These are phyloP conservation scores for Trichophyton simii DNA, from an alignment of 2,329 filamentous ascomycete genomes.

Conservation along the genomic window DNA sequence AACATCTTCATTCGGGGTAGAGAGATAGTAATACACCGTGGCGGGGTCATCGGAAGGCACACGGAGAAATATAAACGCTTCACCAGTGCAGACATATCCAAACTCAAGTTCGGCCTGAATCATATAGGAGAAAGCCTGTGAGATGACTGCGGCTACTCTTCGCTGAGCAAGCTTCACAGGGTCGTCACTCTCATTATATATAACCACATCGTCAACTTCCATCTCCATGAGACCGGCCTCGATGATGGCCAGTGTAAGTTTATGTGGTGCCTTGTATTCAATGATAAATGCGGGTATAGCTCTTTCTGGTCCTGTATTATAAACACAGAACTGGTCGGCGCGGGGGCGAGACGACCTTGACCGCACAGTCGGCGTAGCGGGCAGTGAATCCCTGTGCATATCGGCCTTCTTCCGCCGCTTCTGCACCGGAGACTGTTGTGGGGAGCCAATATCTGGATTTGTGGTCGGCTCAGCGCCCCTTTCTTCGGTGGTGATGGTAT, in stretches of 20 bases:
- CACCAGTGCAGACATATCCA: constrained; percentile 32
- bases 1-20: constrained; percentile 22
- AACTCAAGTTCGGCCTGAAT: constrained; percentile 35
- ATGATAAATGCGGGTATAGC: constrained; percentile 20
- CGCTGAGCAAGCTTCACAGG: constrained; percentile 16
- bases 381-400: neutral
- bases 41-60: constrained; percentile 20
- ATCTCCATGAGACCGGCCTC: constrained; percentile 32
- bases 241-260: constrained; percentile 34
- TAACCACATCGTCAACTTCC: constrained; percentile 30
- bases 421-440: neutral
- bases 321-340: constrained; percentile 26
- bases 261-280: constrained; percentile 40
- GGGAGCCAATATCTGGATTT: neutral
- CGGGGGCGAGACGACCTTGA: constrained; percentile 14
- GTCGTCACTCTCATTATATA: constrained; percentile 20
- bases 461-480: neutral
- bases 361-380: constrained; percentile 2
- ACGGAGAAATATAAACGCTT: constrained; percentile 35
- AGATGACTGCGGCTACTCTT: constrained; percentile 33
- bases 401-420: constrained; percentile 4
- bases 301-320: constrained; percentile 16
- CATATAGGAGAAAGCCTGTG: constrained; percentile 41
- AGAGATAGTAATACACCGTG: constrained; percentile 24
- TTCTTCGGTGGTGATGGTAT: constrained; percentile 8